phyloP scores from a whole-genome alignment of 768 basidiomycete genomes.

The Suillus alpinus region DNA sequence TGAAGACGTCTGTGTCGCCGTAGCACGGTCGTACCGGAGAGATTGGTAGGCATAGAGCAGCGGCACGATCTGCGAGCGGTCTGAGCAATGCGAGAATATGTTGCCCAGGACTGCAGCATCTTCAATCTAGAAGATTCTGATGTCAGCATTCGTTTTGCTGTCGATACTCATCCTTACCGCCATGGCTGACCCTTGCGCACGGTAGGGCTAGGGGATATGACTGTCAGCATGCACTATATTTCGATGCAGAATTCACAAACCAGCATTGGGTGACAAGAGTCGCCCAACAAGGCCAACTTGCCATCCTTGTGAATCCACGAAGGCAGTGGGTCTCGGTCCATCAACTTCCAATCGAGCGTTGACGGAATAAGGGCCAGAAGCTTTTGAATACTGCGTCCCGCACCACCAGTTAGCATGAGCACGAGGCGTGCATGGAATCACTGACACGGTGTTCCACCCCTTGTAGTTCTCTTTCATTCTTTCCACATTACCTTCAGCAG shows the following conservation, averaged over 20 bases:
- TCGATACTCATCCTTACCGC: slow-evolving; percentile 33
- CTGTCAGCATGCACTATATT: neutral
- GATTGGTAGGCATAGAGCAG: slow-evolving; percentile 53
- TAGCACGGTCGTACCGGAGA: slow-evolving; percentile 49
- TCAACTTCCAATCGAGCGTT: slow-evolving; percentile 45
- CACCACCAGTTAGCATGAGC: slow-evolving; percentile 4
- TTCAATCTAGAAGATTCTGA: slow-evolving; percentile 26
- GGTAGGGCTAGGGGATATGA: slow-evolving; percentile 38
- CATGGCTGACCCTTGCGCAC: slow-evolving; percentile 56
- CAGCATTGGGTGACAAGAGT: slow-evolving; percentile 59
- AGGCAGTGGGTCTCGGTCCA: slow-evolving; percentile 45
- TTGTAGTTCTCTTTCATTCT: slow-evolving; percentile 47
- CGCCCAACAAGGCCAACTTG: slow-evolving; percentile 47
- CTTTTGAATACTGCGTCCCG: slow-evolving; percentile 37
- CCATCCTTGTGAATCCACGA: slow-evolving; percentile 48
- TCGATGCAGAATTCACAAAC: slow-evolving; percentile 14
- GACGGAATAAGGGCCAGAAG: slow-evolving; percentile 43
- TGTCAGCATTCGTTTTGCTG: neutral
- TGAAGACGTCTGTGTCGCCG: slow-evolving; percentile 48
- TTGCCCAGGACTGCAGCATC: slow-evolving; percentile 41
- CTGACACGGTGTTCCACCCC: slow-evolving; percentile 49
- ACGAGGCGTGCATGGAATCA: neutral
- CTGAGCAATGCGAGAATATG: slow-evolving; percentile 47
- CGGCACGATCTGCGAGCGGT: slow-evolving; percentile 39
- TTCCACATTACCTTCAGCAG: slow-evolving; percentile 38